Evolutionary conservation across 148 eudicot genomes (phyloP).

Genomic region (Vaccinium corymbosum): DNA sequence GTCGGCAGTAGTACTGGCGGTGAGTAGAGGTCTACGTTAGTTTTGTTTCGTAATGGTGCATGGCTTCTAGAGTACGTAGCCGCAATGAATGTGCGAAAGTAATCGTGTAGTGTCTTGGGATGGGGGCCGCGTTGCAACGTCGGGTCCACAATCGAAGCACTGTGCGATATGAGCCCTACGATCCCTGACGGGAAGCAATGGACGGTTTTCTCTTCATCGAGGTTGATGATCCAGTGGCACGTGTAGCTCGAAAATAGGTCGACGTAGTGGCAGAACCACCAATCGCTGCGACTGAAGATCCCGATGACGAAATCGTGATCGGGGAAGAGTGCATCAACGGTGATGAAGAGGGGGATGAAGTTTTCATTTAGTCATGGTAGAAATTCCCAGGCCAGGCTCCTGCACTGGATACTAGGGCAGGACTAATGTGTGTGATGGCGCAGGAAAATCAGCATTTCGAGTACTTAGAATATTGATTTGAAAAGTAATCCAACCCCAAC

Average conservation of each 20-base stretch:
- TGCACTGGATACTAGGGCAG: conserved; percentile 35
- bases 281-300: conserved; percentile 14
- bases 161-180: conserved; percentile 43
- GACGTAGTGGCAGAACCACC: conserved; percentile 43
- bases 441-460: conserved; percentile 14
- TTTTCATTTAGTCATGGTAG: conserved; percentile 48
- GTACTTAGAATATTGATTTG: background rate
- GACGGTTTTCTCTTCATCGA: conserved; percentile 15
- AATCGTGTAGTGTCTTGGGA: conserved; percentile 13
- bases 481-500: background rate
- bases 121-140: conserved; percentile 12
- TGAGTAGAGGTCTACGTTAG: background rate
- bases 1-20: background rate
- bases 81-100: conserved; percentile 33
- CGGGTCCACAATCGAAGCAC: conserved; percentile 34
- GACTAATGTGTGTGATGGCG: conserved; percentile 24
- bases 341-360: conserved; percentile 41
- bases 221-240: conserved; percentile 28
- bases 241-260: conserved; percentile 29
- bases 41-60: background rate
- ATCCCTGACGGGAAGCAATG: conserved; percentile 39
- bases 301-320: conserved; percentile 33
- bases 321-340: conserved; percentile 25
- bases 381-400: conserved; percentile 45
- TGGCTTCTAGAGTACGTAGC: conserved; percentile 18